Percentiles rank a stretch among this genome's conserved stretches.
These are phyloP conservation scores for Aspergillus sp. DNA, from an alignment of 2,329 filamentous ascomycete genomes.

Conservation along the genomic window DNA sequence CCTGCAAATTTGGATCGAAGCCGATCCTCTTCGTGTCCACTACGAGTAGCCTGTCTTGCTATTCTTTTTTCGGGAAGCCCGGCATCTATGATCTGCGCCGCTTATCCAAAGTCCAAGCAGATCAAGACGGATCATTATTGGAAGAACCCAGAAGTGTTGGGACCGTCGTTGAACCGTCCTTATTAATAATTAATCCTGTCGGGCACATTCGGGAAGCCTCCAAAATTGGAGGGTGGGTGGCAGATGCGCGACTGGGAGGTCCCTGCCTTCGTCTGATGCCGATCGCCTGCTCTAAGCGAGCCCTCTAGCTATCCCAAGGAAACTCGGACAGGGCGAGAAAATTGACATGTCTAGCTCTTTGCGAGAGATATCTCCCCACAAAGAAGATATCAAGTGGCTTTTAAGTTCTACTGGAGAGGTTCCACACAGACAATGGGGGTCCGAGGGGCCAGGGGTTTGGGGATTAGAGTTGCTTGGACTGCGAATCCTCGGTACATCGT, in stretches of 20 bases:
- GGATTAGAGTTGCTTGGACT: conserved; percentile 22
- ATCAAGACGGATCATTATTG: neutral
- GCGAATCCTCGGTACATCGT: conserved; percentile 25
- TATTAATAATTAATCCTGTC: neutral
- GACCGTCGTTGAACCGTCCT: neutral
- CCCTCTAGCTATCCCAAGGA: neutral
- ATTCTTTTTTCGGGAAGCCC: neutral
- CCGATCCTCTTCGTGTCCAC: neutral
- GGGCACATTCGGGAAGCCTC: neutral
- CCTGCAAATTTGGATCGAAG: conserved; percentile 11
- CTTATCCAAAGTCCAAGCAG: neutral
- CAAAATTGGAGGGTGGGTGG: neutral
- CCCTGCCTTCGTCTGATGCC: neutral
- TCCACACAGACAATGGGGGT: conserved; percentile 3
- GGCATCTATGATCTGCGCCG: neutral
- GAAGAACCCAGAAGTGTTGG: neutral
- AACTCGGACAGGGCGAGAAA: neutral
- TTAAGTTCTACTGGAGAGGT: conserved; percentile 2
- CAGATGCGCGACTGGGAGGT: neutral
- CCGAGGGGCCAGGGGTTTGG: conserved; percentile 7
- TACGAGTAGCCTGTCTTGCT: neutral
- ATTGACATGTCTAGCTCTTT: neutral
- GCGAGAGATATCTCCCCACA: neutral
- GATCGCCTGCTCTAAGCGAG: neutral
- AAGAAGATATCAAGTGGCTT: conserved; percentile 6